A percentile compares a stretch with the other conserved stretches of the same genome.
phyloP scores from a whole-genome alignment of 805 yeast species.

The Candida methanosorbosa region DNA sequence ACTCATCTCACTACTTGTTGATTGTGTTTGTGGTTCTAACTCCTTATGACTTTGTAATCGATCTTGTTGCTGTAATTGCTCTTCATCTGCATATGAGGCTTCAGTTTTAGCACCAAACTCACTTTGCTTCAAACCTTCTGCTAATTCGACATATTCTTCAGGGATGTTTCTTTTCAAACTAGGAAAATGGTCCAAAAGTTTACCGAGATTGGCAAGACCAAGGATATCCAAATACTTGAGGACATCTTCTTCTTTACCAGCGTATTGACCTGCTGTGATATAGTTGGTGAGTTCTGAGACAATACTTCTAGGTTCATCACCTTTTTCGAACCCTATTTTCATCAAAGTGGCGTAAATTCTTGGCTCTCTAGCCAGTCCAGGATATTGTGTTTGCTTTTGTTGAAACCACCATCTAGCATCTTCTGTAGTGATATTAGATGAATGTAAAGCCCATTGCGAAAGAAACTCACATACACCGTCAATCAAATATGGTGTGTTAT shows the following conservation, averaged over 20 bases:
- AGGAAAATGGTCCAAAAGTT: conserved; percentile 24
- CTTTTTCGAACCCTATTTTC: not conserved
- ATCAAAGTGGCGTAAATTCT: not conserved
- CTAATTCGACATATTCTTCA: conserved; percentile 15
- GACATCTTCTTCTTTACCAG: too few species aligned
- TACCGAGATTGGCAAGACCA: conserved; percentile 33
- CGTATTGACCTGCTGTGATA: too few species aligned
- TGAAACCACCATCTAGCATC: conserved; percentile 19
- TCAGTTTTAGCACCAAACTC: too few species aligned
- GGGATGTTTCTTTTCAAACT: conserved; percentile 15
- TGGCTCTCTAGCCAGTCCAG: not conserved
- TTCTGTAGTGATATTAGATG: not conserved
- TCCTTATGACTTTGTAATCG: conserved; percentile 3
- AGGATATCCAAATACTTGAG: conserved; percentile 39
- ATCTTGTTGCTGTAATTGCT: not conserved
- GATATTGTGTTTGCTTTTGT: conserved; percentile 8
- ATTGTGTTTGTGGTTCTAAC: not conserved
- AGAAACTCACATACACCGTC: conserved; percentile 66
- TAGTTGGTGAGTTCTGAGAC: too few species aligned
- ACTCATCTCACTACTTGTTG: not conserved
- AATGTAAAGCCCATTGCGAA: conserved; percentile 19
- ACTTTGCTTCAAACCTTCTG: too few species aligned
- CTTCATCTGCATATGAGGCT: not conserved
- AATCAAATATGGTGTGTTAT: conserved; percentile 34
- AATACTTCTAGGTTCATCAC: not conserved